Base-by-base conservation (phyloP, 208 protist species). In the Willaertia magna region DNA sequence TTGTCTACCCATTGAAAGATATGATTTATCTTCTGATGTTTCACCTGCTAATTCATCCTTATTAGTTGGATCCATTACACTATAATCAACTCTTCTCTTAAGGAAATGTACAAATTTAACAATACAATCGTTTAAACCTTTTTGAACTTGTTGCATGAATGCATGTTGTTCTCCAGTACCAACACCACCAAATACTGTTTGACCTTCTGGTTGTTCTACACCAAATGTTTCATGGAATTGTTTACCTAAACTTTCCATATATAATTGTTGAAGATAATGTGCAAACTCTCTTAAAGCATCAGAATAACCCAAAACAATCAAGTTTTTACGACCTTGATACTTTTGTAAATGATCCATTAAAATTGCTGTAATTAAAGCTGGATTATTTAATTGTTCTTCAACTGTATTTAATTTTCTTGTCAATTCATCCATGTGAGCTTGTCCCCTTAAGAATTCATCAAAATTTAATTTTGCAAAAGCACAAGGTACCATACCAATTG, bases 101-200 rank as follows among this genome's bases (percentile, higher is more conserved):
- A 52, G 1, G 74, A 86, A 88, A 7, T 86, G 26, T 14, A 91
- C 67, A 46, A 91, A 88, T 11, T 79, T 18, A 49, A 90, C 86
- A 49, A 89, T 85, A 0, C 30, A 30, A 85, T 91, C 88, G 20
- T 48, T 14, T 2, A 89, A 74, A 20, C 89, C 89, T 49, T 91
- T 90, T 82, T 90, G 88, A 74, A 91, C 47, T 85, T 91, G 89
- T 79, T 91, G 89, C 85, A 91, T 89, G 79, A 90, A 91, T 4
- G 88, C 51, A 76, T 90, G 89, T 85, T 91, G 89, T 52, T 88
- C 86, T 18, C 39, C 84, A 40, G 89, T 91, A 12, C 89, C 89
- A 44, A 89, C 87, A 74, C 89, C 89, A 39, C 89, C 89, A 74
- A 87, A 90, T 18, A 90, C 82, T 47, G 86, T 88, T 42, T 86